Evolutionary conservation across 2,329 filamentous ascomycete species (phyloP).

Genomic region (Colletotrichum simmondsii): DNA sequence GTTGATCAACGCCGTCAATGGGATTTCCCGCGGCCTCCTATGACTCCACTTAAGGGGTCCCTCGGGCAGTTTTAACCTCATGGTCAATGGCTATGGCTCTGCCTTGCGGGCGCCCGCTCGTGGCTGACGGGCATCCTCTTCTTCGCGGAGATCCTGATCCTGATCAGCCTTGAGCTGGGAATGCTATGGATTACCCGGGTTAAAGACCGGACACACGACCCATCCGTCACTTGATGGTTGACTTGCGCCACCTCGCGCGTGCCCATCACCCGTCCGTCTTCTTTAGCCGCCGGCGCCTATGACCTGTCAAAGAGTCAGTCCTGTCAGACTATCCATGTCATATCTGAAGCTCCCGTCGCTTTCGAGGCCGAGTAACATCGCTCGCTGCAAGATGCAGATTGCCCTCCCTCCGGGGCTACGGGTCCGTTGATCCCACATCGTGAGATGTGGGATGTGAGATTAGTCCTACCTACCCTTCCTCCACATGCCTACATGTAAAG

Average conservation of each 20-base stretch:
- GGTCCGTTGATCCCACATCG: neutral
- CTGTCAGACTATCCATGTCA: too few species aligned
- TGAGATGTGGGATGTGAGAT: neutral
- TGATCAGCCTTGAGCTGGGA: neutral
- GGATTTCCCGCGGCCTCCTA: slow-evolving; percentile 1
- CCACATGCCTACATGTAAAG: neutral
- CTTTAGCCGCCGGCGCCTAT: slow-evolving; percentile 3
- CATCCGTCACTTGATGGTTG: neutral
- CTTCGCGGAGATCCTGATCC: neutral
- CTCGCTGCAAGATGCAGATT: neutral
- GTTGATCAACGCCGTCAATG: neutral
- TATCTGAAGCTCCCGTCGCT: neutral
- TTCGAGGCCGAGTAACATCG: neutral
- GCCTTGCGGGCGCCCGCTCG: neutral
- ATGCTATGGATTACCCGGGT: neutral
- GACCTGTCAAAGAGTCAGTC: neutral
- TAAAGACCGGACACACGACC: neutral
- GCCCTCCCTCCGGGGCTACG: neutral
- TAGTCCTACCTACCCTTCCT: neutral
- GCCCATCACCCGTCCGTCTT: too few species aligned
- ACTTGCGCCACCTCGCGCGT: neutral
- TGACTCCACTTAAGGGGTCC: neutral
- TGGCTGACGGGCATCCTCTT: neutral
- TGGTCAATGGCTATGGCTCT: neutral
- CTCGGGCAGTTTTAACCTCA: slow-evolving; percentile 4